These are phyloP conservation scores for Eucalyptus regnans DNA, from an alignment of 345 rosid genomes.

Conservation along the genomic window DNA sequence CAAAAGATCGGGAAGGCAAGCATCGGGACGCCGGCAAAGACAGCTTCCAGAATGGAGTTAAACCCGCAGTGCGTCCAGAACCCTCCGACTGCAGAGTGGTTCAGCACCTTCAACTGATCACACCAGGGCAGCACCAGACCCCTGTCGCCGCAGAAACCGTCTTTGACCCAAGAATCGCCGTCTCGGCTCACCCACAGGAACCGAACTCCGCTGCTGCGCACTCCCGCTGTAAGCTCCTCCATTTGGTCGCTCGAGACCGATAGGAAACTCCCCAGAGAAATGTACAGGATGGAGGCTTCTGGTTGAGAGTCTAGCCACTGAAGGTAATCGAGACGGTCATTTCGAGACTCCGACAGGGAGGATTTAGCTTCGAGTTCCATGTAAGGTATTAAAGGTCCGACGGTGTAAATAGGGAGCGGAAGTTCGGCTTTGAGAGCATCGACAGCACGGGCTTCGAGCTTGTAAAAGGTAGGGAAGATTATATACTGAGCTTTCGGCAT, in stretches of 20 bases:
- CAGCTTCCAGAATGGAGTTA: slow-evolving; percentile 12
- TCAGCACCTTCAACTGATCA: slow-evolving; percentile 28
- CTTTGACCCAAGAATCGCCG: background rate
- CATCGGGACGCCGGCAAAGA: slow-evolving; percentile 9
- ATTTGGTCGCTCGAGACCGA: slow-evolving; percentile 15
- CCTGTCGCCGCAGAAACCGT: background rate
- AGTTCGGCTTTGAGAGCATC: background rate
- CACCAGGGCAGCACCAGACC: slow-evolving; percentile 46
- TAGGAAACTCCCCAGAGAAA: slow-evolving; percentile 30
- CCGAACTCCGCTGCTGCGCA: slow-evolving; percentile 9
- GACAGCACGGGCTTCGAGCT: background rate
- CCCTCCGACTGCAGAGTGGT: slow-evolving; percentile 11
- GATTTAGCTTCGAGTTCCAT: background rate
- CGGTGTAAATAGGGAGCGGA: slow-evolving; percentile 3
- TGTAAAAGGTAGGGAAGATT: background rate
- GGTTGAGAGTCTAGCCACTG: slow-evolving; percentile 30
- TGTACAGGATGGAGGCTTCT: slow-evolving; percentile 13
- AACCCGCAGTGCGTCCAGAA: slow-evolving; percentile 26
- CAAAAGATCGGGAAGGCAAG: slow-evolving; percentile 5
- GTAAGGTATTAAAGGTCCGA: slow-evolving; percentile 38
- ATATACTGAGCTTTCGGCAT: background rate
- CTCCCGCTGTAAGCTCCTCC: slow-evolving; percentile 21
- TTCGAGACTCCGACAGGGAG: background rate
- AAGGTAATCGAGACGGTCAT: background rate
- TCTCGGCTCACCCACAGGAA: slow-evolving; percentile 25